Evolutionary conservation across 2,329 filamentous ascomycete species (phyloP).

Genomic region (Lachnellula cervina): DNA sequence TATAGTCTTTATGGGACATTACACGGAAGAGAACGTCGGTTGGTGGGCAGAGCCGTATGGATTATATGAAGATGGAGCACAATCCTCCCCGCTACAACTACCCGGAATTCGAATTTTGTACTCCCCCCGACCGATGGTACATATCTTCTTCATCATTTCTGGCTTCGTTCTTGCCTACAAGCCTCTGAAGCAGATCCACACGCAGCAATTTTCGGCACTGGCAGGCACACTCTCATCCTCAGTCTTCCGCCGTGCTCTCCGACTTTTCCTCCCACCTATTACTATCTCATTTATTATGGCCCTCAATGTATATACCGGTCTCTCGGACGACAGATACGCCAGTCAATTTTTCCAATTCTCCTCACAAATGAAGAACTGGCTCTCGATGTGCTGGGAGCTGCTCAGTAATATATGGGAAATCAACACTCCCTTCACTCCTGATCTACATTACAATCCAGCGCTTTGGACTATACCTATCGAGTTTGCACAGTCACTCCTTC

Average conservation of each 20-base stretch:
- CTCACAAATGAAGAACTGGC: conserved; percentile 37
- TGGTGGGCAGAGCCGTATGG: conserved; percentile 31
- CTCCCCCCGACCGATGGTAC: conserved; percentile 45
- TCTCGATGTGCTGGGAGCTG: conserved; percentile 38
- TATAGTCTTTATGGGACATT: conserved; percentile 44
- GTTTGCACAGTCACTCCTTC: conserved; percentile 29
- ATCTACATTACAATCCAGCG: conserved; percentile 26
- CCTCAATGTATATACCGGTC: conserved; percentile 40
- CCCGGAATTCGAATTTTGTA: conserved; percentile 41
- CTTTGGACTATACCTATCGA: conserved; percentile 32
- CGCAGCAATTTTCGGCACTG: conserved; percentile 35
- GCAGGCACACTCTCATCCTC: conserved; percentile 41
- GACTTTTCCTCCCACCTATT: conserved; percentile 43
- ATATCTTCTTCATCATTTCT: conserved; percentile 49
- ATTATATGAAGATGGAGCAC: conserved; percentile 29
- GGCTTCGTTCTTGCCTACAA: conserved; percentile 44
- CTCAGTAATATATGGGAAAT: conserved; percentile 23
- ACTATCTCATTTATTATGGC: conserved; percentile 41
- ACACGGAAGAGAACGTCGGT: conserved; percentile 40
- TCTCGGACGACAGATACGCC: conserved; percentile 42
- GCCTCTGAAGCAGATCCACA: conserved; percentile 39
- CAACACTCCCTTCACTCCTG: conserved; percentile 12
- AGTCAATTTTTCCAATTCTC: conserved; percentile 32
- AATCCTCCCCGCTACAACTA: conserved; percentile 40
- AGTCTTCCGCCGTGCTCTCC: conserved; percentile 42